phyloP scores from a whole-genome alignment of 345 rosid genomes.

The Cardamine occulta region DNA sequence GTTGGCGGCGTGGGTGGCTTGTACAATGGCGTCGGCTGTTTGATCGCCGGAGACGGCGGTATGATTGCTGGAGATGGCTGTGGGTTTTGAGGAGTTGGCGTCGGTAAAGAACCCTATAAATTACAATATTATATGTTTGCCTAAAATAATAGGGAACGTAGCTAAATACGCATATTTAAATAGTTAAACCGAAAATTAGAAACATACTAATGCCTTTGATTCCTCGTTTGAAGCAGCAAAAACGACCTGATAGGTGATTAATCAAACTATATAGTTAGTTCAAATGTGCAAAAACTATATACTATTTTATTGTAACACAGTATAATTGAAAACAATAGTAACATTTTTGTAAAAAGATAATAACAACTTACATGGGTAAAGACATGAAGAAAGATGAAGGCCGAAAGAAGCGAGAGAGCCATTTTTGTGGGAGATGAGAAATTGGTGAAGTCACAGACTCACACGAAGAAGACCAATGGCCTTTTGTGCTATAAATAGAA shows the following conservation, averaged over 20 bases:
- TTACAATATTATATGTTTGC: background rate
- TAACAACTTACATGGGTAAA: constrained; percentile 23
- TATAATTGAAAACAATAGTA: background rate
- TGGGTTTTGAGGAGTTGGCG: constrained; percentile 23
- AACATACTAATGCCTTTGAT: constrained; percentile 33
- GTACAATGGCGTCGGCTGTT: constrained; percentile 38
- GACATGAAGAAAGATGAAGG: constrained; percentile 3
- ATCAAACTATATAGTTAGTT: constrained; percentile 23
- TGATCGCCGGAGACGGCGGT: constrained; percentile 27
- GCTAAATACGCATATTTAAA: background rate
- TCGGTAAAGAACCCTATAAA: constrained; percentile 34
- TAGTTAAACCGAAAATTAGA: background rate
- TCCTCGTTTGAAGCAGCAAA: constrained; percentile 26
- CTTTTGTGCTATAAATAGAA: constrained; percentile 41
- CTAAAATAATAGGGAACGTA: background rate
- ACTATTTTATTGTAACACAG: background rate
- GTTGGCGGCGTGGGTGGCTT: constrained; percentile 39
- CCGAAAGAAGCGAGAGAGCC: constrained; percentile 34
- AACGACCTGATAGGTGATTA: constrained; percentile 31
- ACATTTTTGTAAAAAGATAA: background rate
- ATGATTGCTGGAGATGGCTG: constrained; percentile 23
- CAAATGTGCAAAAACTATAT: background rate
- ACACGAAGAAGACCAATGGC: constrained; percentile 16
- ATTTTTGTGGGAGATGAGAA: constrained; percentile 34
- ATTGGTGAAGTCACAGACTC: constrained; percentile 40